phyloP scores from a whole-genome alignment of 257 asterid species.

The Lycium barbarum region DNA sequence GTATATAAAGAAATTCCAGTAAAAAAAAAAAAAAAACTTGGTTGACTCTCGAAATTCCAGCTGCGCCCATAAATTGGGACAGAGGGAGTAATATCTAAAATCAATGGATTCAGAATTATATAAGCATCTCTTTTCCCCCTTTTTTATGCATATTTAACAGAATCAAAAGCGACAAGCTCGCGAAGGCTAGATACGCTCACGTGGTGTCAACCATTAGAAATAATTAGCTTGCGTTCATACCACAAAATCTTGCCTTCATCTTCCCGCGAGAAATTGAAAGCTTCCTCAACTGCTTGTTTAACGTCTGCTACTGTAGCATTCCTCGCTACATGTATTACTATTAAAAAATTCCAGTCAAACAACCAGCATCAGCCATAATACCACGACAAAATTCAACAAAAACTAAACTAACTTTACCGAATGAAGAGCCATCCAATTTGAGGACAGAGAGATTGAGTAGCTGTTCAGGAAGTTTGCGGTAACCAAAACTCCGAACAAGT shows the following conservation, averaged over 20 bases:
- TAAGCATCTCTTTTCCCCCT: not conserved
- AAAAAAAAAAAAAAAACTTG: too few relatives aligned
- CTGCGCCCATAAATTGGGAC: too few relatives aligned
- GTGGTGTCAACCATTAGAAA: not conserved
- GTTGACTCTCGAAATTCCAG: too few relatives aligned
- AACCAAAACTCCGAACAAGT: constrained; percentile 33
- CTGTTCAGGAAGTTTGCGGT: constrained; percentile 57
- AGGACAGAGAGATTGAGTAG: constrained; percentile 57
- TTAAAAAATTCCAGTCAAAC: not conserved
- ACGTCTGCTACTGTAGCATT: constrained; percentile 61
- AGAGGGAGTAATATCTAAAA: not conserved
- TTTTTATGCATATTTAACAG: not conserved
- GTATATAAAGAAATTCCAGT: too few relatives aligned
- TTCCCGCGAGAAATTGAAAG: constrained; percentile 38
- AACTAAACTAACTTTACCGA: constrained; percentile 41
- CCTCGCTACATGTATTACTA: constrained; percentile 58
- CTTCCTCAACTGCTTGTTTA: constrained; percentile 57
- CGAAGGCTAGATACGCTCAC: not conserved
- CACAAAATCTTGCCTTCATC: constrained; percentile 50
- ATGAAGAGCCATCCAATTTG: constrained; percentile 68
- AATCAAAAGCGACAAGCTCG: not conserved
- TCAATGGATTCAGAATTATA: not conserved
- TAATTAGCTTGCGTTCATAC: constrained; percentile 41
- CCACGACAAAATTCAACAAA: constrained; percentile 15
- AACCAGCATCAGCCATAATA: not conserved